Percentiles rank a stretch among this genome's conserved stretches.
These are phyloP conservation scores for Blastocladiella emersonii DNA, from an alignment of 371 early-diverging fungal genomes.

Conservation along the genomic window DNA sequence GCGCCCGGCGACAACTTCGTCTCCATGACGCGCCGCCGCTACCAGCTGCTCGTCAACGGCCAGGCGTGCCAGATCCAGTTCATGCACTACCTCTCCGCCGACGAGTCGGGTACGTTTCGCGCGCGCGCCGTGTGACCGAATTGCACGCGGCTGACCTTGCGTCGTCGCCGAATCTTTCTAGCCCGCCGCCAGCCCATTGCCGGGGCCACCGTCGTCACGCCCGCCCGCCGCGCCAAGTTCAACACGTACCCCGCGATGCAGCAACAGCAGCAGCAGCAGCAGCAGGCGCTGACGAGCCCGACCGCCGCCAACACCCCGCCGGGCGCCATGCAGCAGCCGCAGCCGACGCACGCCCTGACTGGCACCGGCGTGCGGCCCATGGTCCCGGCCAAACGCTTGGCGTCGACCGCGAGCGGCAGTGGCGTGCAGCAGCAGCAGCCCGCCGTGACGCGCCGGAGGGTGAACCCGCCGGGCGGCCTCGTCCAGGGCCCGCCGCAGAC, in stretches of 20 bases:
- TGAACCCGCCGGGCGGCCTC: too few species aligned
- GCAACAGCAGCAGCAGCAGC: not conserved
- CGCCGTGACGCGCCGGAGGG: too few species aligned
- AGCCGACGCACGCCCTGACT: not conserved
- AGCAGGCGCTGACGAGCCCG: too few species aligned
- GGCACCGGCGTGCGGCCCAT: not conserved
- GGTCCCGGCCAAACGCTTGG: not conserved
- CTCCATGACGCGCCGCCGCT: slow-evolving; percentile 6
- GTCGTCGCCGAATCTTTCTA: too few species aligned
- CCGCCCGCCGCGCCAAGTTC: not conserved
- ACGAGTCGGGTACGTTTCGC: not conserved
- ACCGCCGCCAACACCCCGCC: not conserved
- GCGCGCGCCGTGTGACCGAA: not conserved
- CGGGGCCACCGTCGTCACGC: not conserved
- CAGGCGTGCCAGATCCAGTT: slow-evolving; percentile 6
- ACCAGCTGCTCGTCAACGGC: slow-evolving; percentile 1
- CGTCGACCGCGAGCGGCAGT: too few species aligned
- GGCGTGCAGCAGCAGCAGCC: too few species aligned
- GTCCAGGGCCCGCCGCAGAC: too few species aligned
- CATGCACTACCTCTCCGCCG: slow-evolving; percentile 7
- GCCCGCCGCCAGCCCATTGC: too few species aligned
- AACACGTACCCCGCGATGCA: not conserved
- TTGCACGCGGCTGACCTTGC: not conserved
- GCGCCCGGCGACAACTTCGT: not conserved
- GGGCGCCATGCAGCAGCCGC: not conserved